Base-by-base conservation (phyloP, 306 rosid species). In the Lupinus albus region DNA sequence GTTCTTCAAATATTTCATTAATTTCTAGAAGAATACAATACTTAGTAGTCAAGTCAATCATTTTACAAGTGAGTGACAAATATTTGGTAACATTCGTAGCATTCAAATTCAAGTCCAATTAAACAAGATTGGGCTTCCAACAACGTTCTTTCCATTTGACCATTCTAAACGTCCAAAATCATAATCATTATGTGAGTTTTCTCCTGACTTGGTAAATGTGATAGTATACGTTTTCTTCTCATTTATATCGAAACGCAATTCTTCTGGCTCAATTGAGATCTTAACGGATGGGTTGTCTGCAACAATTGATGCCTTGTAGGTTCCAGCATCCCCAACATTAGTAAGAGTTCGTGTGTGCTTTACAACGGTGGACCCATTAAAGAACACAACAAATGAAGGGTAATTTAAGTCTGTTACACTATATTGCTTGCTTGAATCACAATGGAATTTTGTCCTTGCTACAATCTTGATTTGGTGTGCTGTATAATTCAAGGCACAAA, bases 121-220 rank as follows among this genome's bases (percentile, higher is more conserved):
- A 66, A 87, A 57, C 0, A 87, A 71, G 12, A 92, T 76, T 0
- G 95, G 85, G 61, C 96, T 87, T 16, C 86, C 84, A 10, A 92
- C 95, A 1, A 71, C 15, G 32, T 66, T 83, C 59, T 84, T 79
- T 49, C 91, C 95, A 49, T 92, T 75, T 6, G 96, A 82, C 97
- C 97, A 92, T 73, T 76, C 85, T 11, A 92, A 59, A 67, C 84
- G 87, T 56, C 86, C 92, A 66, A 89, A 89, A 41, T 81, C 76
- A 47, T 67, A 52, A n/a, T 58, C 18, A 38, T 5, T 54, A 11
- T 54, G 0, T 5, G 70, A 47, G 38, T 12, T 9, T 6, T 81
- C 17, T 21, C 81, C 63, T 6, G 59, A 13, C 1, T 83, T 2
- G 0, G 61, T 63, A 45, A 91, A 88, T n/a, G 90, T 78, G 1